phyloP scores from a whole-genome alignment of 768 basidiomycete species.

The Rubroboletus pulcherrimus region DNA sequence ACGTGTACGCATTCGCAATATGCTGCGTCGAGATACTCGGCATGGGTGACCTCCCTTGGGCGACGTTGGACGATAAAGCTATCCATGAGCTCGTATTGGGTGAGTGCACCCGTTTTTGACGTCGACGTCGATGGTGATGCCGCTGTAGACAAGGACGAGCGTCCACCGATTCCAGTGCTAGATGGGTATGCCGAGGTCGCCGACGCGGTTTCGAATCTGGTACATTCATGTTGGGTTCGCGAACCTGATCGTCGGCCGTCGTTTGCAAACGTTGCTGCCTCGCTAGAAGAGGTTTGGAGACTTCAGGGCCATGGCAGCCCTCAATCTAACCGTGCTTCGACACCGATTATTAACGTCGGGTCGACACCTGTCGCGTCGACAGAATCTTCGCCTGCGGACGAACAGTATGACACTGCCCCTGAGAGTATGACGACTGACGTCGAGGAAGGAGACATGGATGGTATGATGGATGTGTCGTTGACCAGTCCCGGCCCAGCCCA shows the following conservation, averaged over 20 bases:
- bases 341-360: background rate
- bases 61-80: conserved; percentile 44
- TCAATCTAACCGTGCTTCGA: background rate
- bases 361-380: background rate
- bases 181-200: conserved; percentile 33
- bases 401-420: conserved; percentile 26
- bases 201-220: conserved; percentile 37
- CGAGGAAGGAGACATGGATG: conserved; percentile 8
- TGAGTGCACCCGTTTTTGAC: conserved; percentile 25
- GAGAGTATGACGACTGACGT: conserved; percentile 23
- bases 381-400: conserved; percentile 21
- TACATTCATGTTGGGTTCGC: conserved; percentile 55
- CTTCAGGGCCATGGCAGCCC: conserved; percentile 28
- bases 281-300: conserved; percentile 44
- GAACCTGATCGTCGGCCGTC: conserved; percentile 49
- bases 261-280: conserved; percentile 47
- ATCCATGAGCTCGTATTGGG: conserved; percentile 51
- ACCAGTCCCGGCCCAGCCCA: conserved; percentile 13
- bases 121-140: conserved; percentile 17
- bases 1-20: conserved; percentile 70
- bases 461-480: conserved; percentile 16
- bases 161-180: conserved; percentile 44
- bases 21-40: conserved; percentile 60
- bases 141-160: conserved; percentile 44
- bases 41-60: conserved; percentile 62